These are phyloP conservation scores for Straminergon stramineum DNA, from an alignment of 225 moss, liverwort and hornwort genomes.

Conservation along the genomic window DNA sequence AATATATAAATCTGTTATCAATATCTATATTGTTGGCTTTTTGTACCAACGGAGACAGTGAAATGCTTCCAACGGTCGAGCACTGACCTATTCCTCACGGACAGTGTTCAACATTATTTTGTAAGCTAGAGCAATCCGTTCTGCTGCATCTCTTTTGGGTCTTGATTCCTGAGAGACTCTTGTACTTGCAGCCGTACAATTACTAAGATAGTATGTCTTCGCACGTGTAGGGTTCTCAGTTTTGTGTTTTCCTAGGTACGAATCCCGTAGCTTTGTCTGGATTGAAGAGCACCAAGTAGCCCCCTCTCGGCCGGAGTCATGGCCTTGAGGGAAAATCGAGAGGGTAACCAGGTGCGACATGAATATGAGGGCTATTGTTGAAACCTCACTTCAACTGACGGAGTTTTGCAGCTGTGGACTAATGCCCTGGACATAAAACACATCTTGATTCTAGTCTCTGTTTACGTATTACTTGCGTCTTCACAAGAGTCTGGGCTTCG, in stretches of 20 bases:
- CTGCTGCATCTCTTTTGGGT: neutral
- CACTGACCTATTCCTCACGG: constrained; percentile 24
- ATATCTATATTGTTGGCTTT: too few species aligned
- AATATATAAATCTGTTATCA: too few species aligned
- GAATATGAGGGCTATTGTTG: constrained; percentile 11
- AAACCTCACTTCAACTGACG: constrained; percentile 15
- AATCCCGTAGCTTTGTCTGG: neutral
- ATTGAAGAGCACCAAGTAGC: neutral
- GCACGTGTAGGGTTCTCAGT: neutral
- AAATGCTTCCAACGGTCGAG: constrained; percentile 39
- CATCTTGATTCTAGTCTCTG: neutral
- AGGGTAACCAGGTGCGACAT: constrained; percentile 38
- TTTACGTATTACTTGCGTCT: neutral
- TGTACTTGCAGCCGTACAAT: constrained; percentile 3
- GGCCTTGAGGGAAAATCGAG: constrained; percentile 40
- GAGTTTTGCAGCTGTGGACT: constrained; percentile 32
- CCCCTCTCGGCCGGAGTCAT: constrained; percentile 27
- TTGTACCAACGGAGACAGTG: too few species aligned
- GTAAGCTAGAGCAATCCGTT: constrained; percentile 39
- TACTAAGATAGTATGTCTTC: neutral
- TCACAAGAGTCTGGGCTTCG: too few species aligned
- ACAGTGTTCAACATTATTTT: constrained; percentile 24
- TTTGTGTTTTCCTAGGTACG: neutral
- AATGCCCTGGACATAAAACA: neutral
- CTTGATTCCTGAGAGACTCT: neutral